Evolutionary conservation across 345 rosid genomes (phyloP), one percentile per base, ranked within the genome.

Genomic region (Eutrema japonicum): DNA sequence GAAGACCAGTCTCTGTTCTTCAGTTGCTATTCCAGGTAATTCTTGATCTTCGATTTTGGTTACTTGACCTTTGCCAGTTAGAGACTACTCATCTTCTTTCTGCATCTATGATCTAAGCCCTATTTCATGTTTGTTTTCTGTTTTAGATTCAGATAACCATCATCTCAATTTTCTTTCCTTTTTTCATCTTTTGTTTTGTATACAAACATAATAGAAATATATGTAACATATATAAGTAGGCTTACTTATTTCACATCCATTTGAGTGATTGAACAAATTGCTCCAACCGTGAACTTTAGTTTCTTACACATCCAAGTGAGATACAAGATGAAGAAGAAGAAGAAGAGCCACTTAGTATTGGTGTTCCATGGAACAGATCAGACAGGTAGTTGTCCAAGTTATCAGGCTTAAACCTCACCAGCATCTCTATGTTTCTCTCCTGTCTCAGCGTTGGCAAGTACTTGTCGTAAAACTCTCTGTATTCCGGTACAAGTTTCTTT

Each of bases 301-400:
- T 51, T 18, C 16, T 29, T 53, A 73, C 56, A 66, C 81, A 73
- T 35, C 83, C 78, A 26, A 40, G 64, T 38, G 85, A 70, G 70
- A 53, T 66, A 53, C 70, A 74, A 3, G 83, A 50, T 6, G 81
- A 69, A 29, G 70, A 61, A 50, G 79, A 65, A 30, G 78, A 47
- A 46, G 82, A 75, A 35, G 67, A 71, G 64, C 53, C 68, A 52
- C 38, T 71, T 29, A 82, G 74, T 46, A 72, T 36, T 43, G 68
- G 45, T 30, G 74, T 69, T 14, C 90, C 93, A 47, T 75, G 90
- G 77, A 85, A 89, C 68, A 93, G 30, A 63, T 84, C 85, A 5
- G 96, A 89, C 41, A 93, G 75, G 74, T 79, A 84, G 35, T 85
- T 85, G 63, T 51, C 83, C 71, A 93, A 71, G 62, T 85, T 89